Base-by-base conservation (phyloP, 345 rosid genomes). In the Arabis alpina region DNA sequence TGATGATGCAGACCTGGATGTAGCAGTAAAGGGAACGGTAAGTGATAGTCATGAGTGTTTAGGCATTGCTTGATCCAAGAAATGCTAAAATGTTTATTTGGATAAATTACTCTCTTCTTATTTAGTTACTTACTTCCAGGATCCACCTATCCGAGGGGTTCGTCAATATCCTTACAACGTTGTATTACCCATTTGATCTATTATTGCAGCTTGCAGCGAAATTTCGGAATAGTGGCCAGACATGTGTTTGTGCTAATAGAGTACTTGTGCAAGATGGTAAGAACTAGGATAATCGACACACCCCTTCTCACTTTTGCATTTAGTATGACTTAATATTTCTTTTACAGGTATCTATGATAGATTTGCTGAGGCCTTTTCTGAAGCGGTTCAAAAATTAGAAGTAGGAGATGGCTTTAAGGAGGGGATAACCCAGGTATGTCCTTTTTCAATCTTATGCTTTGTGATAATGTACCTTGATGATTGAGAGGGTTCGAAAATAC, bases 201-300 rank as follows among this genome's bases (percentile, higher is more conserved):
- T 70, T 42, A 37, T 80, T 82, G 76, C 90, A 92, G 99, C 87
- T 94, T 83, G 98, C 88, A 24, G 90, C 98, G 0, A 94, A 91
- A 83, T 94, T 92, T 62, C 91, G 98, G 63, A 94, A 94, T 54
- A 88, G 88, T 80, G 97, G 99, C 68, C 97, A 92, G 81, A 94
- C 99, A 41, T 94, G 98, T 80, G 99, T 94, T 69, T 91, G 98
- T 72, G 93, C 93, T 13, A 94, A 94, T 66, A 85, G 98, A 85
- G 68, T 94, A 49, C 68, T 91, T 66, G 98, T 92, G 73, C 98
- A 94, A 86, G 98, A 94, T 82, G 99, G 99, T 94, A 85, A 52
- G 66, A 41, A 28, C 73, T 27, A 24, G 62, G 25, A 55, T 73
- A 64, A 56, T 63, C 40, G n/a, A 64, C 43, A 25, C 32, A 61